Conservation (phyloP, 805 yeast genomes). For the Hanseniaspora valbyensis region DNA sequence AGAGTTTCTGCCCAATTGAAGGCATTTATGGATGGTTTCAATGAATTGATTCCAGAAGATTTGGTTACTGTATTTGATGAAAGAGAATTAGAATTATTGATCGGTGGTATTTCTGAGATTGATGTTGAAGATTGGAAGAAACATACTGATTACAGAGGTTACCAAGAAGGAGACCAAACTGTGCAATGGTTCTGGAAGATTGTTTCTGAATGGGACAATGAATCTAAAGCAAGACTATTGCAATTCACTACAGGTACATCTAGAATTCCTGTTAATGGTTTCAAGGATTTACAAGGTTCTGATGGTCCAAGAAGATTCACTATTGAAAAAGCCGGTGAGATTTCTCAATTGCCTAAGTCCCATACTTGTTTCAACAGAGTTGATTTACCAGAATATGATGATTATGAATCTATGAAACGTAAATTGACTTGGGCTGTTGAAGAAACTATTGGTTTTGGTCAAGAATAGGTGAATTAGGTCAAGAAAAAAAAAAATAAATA, state of each 20-base stretch:
- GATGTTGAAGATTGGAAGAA: constrained; percentile 99
- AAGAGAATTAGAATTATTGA: constrained; percentile 87
- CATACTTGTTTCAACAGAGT: constrained; percentile 99
- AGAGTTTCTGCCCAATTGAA: constrained; percentile 92
- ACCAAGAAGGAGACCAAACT: constrained; percentile 90
- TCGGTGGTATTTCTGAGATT: constrained; percentile 96
- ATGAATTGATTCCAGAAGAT: constrained; percentile 94
- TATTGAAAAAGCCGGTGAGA: constrained; percentile 94
- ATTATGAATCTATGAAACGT: constrained; percentile 72
- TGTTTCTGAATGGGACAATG: constrained; percentile 87
- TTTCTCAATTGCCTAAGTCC: constrained; percentile 85
- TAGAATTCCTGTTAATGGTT: constrained; percentile 97
- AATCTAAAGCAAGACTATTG: constrained; percentile 85
- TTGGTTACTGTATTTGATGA: constrained; percentile 93
- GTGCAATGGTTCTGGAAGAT: constrained; percentile 99
- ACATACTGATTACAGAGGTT: constrained; percentile 97
- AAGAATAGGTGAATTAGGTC: constrained; percentile 44
- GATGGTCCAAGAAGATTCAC: constrained; percentile 99
- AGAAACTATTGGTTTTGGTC: constrained; percentile 98
- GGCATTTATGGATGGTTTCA: constrained; percentile 94
- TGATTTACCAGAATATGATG: constrained; percentile 87
- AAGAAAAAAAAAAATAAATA: background rate
- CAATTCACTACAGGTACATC: constrained; percentile 99
- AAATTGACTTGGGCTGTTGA: constrained; percentile 93
- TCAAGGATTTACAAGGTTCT: constrained; percentile 95